phyloP scores from a whole-genome alignment of 129 eudicot species.

The Saposhnikovia divaricata region DNA sequence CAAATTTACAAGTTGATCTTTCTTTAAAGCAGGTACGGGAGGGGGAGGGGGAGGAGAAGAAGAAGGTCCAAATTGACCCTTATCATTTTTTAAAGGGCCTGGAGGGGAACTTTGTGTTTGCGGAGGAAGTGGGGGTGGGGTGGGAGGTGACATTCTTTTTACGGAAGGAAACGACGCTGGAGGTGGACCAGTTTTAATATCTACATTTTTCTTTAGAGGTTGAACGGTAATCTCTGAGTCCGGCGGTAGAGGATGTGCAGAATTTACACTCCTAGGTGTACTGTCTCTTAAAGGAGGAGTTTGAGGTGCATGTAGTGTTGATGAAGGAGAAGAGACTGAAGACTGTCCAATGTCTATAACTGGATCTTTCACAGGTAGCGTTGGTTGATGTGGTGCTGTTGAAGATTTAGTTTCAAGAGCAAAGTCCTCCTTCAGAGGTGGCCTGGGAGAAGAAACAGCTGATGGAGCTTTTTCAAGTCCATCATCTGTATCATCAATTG shows the following conservation, averaged over 20 bases:
- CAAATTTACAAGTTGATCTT: conserved; percentile 2
- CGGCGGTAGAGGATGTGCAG: conserved; percentile 17
- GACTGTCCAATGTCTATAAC: conserved; percentile 8
- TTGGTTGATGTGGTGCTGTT: conserved; percentile 17
- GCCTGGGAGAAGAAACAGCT: conserved; percentile 10
- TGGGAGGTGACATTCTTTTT: not conserved
- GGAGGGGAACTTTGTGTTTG: not conserved
- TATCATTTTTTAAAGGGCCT: conserved; percentile 19
- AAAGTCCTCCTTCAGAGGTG: not conserved
- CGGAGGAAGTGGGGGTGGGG: conserved; percentile 21
- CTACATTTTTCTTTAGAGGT: conserved; percentile 23
- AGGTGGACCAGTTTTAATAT: conserved; percentile 18
- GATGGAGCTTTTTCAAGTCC: conserved; percentile 12
- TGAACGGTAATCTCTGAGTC: conserved; percentile 21
- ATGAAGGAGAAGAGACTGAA: conserved; percentile 21
- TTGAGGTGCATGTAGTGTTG: conserved; percentile 12
- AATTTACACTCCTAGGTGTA: conserved; percentile 7
- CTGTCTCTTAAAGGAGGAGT: conserved; percentile 18
- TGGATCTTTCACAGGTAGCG: conserved; percentile 17
- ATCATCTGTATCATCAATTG: conserved; percentile 15
- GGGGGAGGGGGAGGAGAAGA: conserved; percentile 21
- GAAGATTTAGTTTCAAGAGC: conserved; percentile 13
- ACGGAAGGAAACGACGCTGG: conserved; percentile 24
- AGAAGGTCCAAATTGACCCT: conserved; percentile 7
- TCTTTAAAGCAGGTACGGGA: conserved; percentile 15